Evolutionary conservation across 192 early-diverging fungal genomes (phyloP).

Genomic region (Coemansia sp.): DNA sequence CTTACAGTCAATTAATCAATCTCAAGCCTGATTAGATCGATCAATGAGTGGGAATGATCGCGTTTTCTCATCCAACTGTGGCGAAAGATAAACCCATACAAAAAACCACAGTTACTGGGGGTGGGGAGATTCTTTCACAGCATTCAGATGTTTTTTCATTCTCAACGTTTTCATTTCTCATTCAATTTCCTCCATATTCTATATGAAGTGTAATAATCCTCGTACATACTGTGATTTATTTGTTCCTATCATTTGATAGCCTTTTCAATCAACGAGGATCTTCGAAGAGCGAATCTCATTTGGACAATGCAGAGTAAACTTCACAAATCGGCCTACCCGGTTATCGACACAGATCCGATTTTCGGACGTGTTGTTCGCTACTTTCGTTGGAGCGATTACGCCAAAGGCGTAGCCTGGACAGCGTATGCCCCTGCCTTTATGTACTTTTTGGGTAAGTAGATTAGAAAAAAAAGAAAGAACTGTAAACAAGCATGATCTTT

Average conservation of each 20-base stretch:
- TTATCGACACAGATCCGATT: constrained; percentile 91
- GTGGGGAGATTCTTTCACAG: too few species aligned
- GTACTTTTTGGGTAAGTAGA: constrained; percentile 70
- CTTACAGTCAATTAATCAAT: too few species aligned
- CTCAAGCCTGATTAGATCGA: too few species aligned
- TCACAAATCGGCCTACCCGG: constrained; percentile 67
- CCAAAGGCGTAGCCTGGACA: constrained; percentile 61
- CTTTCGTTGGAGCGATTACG: constrained; percentile 82
- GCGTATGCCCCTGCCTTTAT: constrained; percentile 73
- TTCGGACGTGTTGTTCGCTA: constrained; percentile 87
- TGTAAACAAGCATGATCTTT: background rate
- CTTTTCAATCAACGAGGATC: background rate
- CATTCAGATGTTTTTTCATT: too few species aligned
- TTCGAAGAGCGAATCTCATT: background rate
- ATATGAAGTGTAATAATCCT: too few species aligned
- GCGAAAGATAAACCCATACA: too few species aligned
- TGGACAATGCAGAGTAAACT: constrained; percentile 8
- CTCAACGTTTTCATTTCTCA: too few species aligned
- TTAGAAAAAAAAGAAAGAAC: background rate
- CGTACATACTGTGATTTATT: background rate
- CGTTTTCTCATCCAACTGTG: too few species aligned
- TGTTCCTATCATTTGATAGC: background rate
- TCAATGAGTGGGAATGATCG: too few species aligned
- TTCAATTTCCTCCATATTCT: too few species aligned
- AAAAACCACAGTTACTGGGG: too few species aligned